Evolutionary conservation across 345 rosid species (phyloP), one percentile per base, ranked within the genome.

Genomic region (Draba incana): DNA sequence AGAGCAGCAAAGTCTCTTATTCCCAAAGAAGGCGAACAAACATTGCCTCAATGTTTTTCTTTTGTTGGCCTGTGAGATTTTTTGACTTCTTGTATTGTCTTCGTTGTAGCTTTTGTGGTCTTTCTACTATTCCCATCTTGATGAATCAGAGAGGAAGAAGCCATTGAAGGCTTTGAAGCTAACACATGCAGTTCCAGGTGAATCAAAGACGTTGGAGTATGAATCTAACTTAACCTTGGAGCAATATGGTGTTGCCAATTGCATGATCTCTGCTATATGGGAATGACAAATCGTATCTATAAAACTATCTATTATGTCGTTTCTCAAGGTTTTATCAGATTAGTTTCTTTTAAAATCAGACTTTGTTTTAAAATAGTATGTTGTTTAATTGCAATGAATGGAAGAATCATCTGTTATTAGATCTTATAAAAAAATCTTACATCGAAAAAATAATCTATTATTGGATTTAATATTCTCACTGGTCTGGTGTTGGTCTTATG

Each of bases 181-280:
- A 79, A 80, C 92, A 23, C 91, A 85, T 27, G 92, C 97, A 6
- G 83, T 92, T 61, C 98, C 96, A 24, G 99, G 98, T 67, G 92
- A 88, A 30, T 80, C 88, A 13, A 88, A 83, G 84, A 62, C 75
- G 54, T 82, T 95, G 74, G 94, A 89, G 62, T 92, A 80, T 57
- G 86, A 80, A n/a, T 74, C 75, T 70, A 84, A 82, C 66, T 59
- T 88, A 73, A 84, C 88, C 12, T 88, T 95, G 51, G 94, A 74
- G 46, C 94, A 88, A 59, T 89, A 92, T 1, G 96, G 94, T 27
- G 85, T 95, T 38, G 97, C 96, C 68, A 92, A 89, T 86, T 85
- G 97, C 10, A 89, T 95, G 72, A 76, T 76, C 72, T 69, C 79
- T 69, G 79, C 75, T 56, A 69, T 75, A 13, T 75, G 79, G 79